Percentiles rank a stretch among this genome's conserved stretches.
phyloP scores from a whole-genome alignment of 2,329 filamentous ascomycete species.

The Helotiales sp. region DNA sequence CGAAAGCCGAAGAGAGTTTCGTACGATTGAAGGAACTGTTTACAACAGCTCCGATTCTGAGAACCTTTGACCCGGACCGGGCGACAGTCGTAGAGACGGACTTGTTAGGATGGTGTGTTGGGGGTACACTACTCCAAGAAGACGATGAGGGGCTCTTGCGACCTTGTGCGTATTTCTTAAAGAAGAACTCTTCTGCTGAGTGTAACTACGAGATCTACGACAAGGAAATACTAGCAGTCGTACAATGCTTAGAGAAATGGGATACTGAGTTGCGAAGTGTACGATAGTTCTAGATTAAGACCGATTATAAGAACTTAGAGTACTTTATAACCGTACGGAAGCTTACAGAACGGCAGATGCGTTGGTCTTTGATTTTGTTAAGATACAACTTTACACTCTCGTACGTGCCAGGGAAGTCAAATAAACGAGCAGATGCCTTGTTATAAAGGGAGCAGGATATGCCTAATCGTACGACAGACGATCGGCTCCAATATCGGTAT shows the following conservation, averaged over 20 bases:
- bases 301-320: background rate
- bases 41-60: background rate
- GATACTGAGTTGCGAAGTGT: background rate
- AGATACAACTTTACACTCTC: background rate
- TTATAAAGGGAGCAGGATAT: background rate
- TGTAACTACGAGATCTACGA: constrained; percentile 9
- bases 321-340: constrained; percentile 1
- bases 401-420: background rate
- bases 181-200: constrained; percentile 1
- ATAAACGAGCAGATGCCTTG: background rate
- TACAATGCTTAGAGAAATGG: constrained; percentile 2
- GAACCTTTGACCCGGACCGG: background rate
- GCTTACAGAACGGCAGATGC: background rate
- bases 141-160: background rate
- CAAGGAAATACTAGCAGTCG: constrained; percentile 7
- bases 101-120: background rate
- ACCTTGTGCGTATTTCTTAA: background rate
- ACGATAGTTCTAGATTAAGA: background rate
- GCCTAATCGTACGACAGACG: background rate
- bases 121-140: constrained; percentile 4
- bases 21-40: background rate
- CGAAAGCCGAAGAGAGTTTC: background rate
- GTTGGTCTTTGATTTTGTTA: background rate
- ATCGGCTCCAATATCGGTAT: background rate
- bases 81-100: constrained; percentile 2